Evolutionary conservation across 345 rosid species (phyloP).

Genomic region (Sisymbrium irio): DNA sequence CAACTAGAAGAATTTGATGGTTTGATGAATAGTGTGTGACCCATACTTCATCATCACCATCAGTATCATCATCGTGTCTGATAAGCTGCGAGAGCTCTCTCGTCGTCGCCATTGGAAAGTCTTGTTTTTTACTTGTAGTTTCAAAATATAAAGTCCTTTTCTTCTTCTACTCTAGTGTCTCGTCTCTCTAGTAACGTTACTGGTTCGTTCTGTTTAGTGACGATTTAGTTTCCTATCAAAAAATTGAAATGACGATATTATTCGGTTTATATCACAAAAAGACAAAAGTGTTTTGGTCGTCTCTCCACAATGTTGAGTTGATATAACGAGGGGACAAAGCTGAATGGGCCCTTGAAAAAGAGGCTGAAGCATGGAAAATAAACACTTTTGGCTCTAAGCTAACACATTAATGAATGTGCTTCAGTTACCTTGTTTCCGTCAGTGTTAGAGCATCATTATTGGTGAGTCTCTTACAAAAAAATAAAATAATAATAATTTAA

Average conservation of each 20-base stretch:
- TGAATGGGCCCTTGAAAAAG: too few relatives aligned
- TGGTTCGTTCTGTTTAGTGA: not conserved
- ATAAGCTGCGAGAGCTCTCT: not conserved
- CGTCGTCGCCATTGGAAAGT: not conserved
- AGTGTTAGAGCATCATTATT: too few relatives aligned
- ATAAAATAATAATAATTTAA: too few relatives aligned
- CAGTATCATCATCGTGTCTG: not conserved
- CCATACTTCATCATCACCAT: conserved; percentile 27
- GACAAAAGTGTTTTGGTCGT: not conserved
- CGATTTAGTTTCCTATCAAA: not conserved
- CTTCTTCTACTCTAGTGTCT: too few relatives aligned
- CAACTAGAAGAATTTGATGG: conserved; percentile 49
- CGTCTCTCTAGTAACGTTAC: not conserved
- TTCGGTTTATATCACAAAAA: not conserved
- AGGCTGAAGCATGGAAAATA: too few relatives aligned
- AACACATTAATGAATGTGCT: too few relatives aligned
- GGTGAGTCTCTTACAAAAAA: too few relatives aligned
- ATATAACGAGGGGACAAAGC: too few relatives aligned
- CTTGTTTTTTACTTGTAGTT: not conserved
- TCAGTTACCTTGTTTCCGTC: too few relatives aligned
- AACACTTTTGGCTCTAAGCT: too few relatives aligned
- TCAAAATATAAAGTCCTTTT: not conserved
- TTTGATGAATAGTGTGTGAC: conserved; percentile 44
- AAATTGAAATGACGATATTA: not conserved
- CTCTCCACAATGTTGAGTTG: not conserved